These are phyloP conservation scores for Termitomyces sp. DNA, from an alignment of 768 basidiomycete genomes.

Conservation along the genomic window DNA sequence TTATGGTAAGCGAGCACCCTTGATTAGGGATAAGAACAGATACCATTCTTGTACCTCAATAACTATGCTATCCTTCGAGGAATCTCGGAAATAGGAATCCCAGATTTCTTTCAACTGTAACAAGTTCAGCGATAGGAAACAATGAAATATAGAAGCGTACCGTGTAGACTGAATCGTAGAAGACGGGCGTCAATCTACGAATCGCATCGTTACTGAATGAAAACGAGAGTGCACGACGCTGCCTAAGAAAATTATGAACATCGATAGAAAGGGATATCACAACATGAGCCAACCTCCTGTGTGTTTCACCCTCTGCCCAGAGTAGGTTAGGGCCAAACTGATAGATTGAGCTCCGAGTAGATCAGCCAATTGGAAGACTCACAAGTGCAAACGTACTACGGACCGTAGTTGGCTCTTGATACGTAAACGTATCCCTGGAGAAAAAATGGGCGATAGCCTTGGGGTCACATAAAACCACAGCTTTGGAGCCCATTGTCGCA, in stretches of 20 bases:
- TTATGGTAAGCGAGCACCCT: not conserved
- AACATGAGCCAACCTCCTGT: conserved; percentile 24
- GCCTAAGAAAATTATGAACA: conserved; percentile 16
- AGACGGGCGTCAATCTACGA: conserved; percentile 27
- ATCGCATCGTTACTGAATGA: conserved; percentile 37
- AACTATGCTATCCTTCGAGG: conserved; percentile 14
- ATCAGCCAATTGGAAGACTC: not conserved
- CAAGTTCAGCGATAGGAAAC: not conserved
- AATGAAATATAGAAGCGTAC: not conserved
- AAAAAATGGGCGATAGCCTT: conserved; percentile 20
- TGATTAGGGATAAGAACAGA: not conserved
- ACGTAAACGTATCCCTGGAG: conserved; percentile 21
- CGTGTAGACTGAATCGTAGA: conserved; percentile 16
- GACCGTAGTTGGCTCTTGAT: conserved; percentile 17
- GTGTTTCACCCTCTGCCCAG: conserved; percentile 35
- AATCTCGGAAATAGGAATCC: conserved; percentile 17
- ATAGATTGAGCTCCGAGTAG: not conserved
- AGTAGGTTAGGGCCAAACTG: conserved; percentile 31
- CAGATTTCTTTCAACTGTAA: conserved; percentile 22
- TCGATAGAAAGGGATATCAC: not conserved
- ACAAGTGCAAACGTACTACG: conserved; percentile 18
- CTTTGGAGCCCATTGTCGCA: conserved; percentile 13
- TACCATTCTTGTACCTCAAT: conserved; percentile 41
- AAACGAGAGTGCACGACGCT: conserved; percentile 31
- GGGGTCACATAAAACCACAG: conserved; percentile 20